Base-by-base conservation (phyloP, 768 basidiomycete genomes). In the Podaxis rugospora region DNA sequence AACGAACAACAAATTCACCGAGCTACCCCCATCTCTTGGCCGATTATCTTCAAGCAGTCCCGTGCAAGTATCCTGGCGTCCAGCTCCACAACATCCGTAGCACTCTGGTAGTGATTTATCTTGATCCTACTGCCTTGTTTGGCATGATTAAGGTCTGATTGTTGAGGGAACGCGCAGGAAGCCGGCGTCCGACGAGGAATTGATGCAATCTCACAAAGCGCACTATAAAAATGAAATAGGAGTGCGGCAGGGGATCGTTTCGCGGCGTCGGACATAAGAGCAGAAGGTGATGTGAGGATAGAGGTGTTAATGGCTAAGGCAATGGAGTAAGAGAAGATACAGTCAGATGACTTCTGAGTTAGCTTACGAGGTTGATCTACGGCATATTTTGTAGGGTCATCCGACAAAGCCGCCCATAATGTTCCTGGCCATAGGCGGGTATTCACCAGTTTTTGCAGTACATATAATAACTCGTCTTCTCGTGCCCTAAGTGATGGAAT, bases 401-500 rank as follows among this genome's bases (percentile, higher is more conserved):
- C 81, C 1, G 90, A 89, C 5, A 87, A 68, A 0, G 89, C 86
- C 0, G 90, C 89, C 88, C 88, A 91, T 6, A 94, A 72, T 1
- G 86, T 85, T 2, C 90, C 90, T 11, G 86, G 77, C 84, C 85
- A 90, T 9, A 97, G 73, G n/a, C 79, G 79, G 21, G 95, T 75
- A 37, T 82, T 80, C 11, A 85, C 76, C n/a, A 98, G 75, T 63
- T 92, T 91, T 44, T 83, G 83, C 11, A 98, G 74, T 27, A 94
- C 82, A 68, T 95, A 96, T 1, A 95, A 70, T 13, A 98, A 69
- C 66, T 98, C 96, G 66, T 96, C 93, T 71, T 98, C 94, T 25
- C 93, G 82, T 0, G 86, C 83, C 57, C 95, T 95, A 44, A 0
- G 35, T 21, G 37, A 50, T 16, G 5, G n/a, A 27, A 3, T 51